These are phyloP conservation scores for Podospora bellae-mahoneyi DNA, from an alignment of 495 filamentous ascomycete genomes.

Conservation along the genomic window DNA sequence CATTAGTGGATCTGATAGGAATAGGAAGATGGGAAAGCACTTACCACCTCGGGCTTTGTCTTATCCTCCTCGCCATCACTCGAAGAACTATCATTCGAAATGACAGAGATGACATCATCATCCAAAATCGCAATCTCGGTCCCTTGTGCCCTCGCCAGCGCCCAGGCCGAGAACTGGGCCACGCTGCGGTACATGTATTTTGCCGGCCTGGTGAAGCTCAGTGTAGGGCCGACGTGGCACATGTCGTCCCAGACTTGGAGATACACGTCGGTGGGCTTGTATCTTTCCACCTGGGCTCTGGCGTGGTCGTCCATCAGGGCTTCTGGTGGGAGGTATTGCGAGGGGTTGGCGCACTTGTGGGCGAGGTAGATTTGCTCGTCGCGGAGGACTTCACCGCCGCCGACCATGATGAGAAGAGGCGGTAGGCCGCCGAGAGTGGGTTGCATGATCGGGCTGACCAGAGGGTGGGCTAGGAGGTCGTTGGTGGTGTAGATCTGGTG, in stretches of 20 bases:
- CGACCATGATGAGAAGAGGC: constrained; percentile 78
- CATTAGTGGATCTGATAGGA: not conserved
- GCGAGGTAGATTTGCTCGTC: constrained; percentile 95
- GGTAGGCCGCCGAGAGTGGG: constrained; percentile 84
- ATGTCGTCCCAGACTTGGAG: constrained; percentile 96
- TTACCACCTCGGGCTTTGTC: constrained; percentile 25
- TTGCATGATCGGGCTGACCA: constrained; percentile 85
- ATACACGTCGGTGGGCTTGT: constrained; percentile 82
- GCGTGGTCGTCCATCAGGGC: constrained; percentile 59
- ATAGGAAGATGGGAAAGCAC: constrained; percentile 9
- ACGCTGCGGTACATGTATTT: constrained; percentile 91
- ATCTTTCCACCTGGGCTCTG: constrained; percentile 59
- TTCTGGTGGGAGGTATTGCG: constrained; percentile 66
- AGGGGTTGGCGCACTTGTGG: constrained; percentile 85
- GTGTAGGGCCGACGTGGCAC: constrained; percentile 85
- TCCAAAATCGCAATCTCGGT: constrained; percentile 74
- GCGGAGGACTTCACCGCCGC: constrained; percentile 81
- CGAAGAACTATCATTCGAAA: constrained; percentile 54
- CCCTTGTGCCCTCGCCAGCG: constrained; percentile 76
- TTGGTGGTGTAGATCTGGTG: constrained; percentile 82
- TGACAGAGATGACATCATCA: constrained; percentile 72
- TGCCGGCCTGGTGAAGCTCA: constrained; percentile 89
- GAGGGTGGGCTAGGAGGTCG: constrained; percentile 75
- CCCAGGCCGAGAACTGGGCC: constrained; percentile 90
- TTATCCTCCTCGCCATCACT: constrained; percentile 39